Percentiles rank a stretch among this genome's conserved stretches.
These are phyloP conservation scores for Malassezia slooffiae DNA, from an alignment of 1,284 basidiomycete genomes.

Conservation along the genomic window DNA sequence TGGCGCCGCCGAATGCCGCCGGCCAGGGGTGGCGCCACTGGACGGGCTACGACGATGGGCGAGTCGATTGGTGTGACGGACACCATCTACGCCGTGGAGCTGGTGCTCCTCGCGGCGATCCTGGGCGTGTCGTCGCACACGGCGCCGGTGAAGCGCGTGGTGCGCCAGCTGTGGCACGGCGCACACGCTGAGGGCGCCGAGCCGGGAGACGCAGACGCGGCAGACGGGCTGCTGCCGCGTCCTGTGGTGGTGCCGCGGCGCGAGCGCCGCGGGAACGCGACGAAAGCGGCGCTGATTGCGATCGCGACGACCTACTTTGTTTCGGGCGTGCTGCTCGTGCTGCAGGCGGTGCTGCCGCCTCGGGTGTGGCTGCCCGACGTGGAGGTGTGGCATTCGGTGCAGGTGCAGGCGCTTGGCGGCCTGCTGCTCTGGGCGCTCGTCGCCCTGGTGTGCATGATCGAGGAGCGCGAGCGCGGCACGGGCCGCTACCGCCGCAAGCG, in stretches of 20 bases:
- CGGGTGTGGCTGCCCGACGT: slow-evolving; percentile 33
- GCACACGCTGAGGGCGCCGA: too few relatives aligned
- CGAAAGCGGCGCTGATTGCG: background rate
- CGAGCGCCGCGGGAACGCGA: background rate
- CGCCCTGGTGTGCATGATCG: slow-evolving; percentile 26
- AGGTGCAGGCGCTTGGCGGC: slow-evolving; percentile 31
- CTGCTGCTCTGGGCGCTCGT: slow-evolving; percentile 28
- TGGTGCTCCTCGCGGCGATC: slow-evolving; percentile 1
- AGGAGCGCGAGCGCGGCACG: slow-evolving; percentile 22
- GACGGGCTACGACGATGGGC: background rate
- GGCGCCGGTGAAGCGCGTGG: too few relatives aligned
- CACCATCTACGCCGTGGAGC: too few relatives aligned
- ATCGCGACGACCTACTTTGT: slow-evolving; percentile 26
- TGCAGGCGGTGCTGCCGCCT: slow-evolving; percentile 34
- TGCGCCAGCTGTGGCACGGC: too few relatives aligned
- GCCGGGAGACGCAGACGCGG: background rate
- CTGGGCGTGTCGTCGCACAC: background rate
- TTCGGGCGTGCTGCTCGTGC: slow-evolving; percentile 33
- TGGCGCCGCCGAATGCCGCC: too few relatives aligned
- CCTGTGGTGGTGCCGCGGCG: slow-evolving; percentile 8
- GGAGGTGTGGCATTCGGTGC: slow-evolving; percentile 24
- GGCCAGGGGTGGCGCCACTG: too few relatives aligned
- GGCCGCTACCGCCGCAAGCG: slow-evolving; percentile 33
- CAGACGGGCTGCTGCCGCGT: slow-evolving; percentile 1
- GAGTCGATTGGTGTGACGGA: too few relatives aligned